Evolutionary conservation across 2,329 filamentous ascomycete species (phyloP), one percentile per base, ranked within the genome.

Genomic region (Hypoxylon sp.): DNA sequence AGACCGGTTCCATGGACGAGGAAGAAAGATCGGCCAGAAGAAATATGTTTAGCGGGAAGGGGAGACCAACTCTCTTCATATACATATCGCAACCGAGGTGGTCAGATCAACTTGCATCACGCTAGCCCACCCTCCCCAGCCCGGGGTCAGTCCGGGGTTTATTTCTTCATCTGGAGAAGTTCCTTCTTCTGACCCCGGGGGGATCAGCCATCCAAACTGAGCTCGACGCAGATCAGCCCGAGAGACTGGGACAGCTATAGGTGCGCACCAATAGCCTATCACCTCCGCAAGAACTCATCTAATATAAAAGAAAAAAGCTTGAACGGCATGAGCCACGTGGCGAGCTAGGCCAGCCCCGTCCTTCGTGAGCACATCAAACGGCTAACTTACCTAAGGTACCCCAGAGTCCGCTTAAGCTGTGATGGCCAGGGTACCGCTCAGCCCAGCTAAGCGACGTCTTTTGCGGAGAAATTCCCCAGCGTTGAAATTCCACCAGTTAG

Each of bases 401-500:
- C 52, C 56, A 30, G 56, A 56, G n/a, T n/a, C n/a, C 11, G 8
- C 30, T 8, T 6, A 30, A n/a, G 24, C 24, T 26, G 24, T 26
- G n/a, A n/a, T n/a, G n/a, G n/a, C n/a, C n/a, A n/a, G n/a, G n/a
- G n/a, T n/a, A n/a, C n/a, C n/a, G n/a, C n/a, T n/a, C n/a, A n/a
- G n/a, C n/a, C n/a, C n/a, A n/a, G n/a, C n/a, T n/a, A n/a, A n/a
- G 28, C 11, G 24, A 50, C 15, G 5, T 20, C 8, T 37, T 49
- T 32, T 37, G 50, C 57, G 61, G 56, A 59, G 61, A 54, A 49
- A 37, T 32, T 50, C 48, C 44, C 46, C 44, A 46, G 41, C 26
- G 32, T 11, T 32, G 52, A 56, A 64, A 52, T 64, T 64, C 61
- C 61, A 59, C 61, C 61, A 59, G 51, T 64, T 15, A 57, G 30